These are phyloP conservation scores for Cyberlindnera galapagoensis DNA, from an alignment of 805 yeast genomes.

Conservation along the genomic window DNA sequence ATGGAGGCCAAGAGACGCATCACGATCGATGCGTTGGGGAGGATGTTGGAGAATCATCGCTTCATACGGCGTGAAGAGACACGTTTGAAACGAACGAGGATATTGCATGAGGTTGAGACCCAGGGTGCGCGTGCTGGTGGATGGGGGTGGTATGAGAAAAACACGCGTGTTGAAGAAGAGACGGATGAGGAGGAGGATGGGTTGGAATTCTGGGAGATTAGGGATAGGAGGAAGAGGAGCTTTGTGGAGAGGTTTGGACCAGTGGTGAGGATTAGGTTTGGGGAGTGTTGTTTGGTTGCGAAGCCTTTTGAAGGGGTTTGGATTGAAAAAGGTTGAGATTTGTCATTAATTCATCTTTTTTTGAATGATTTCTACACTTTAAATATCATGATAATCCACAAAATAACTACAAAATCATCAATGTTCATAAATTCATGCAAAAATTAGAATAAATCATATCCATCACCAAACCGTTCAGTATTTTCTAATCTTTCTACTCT, in stretches of 20 bases:
- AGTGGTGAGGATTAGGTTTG: conserved; percentile 19
- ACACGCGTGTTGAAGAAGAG: conserved; percentile 20
- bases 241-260: conserved; percentile 18
- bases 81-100: conserved; percentile 11
- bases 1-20: conserved; percentile 41
- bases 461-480: no score
- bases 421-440: no score
- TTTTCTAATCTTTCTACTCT: no score
- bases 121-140: conserved; percentile 5
- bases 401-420: no score
- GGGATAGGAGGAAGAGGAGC: conserved; percentile 9
- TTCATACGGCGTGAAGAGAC: conserved; percentile 21
- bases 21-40: conserved; percentile 42
- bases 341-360: no score
- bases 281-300: conserved; percentile 16
- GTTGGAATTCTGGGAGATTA: conserved; percentile 14
- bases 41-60: conserved; percentile 15
- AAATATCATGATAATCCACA: no score
- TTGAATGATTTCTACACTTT: no score
- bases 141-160: conserved; percentile 14
- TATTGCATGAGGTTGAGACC: background rate
- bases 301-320: conserved; percentile 21
- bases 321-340: conserved; percentile 11
- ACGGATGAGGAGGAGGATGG: conserved; percentile 24
- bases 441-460: no score